These are phyloP conservation scores for Podaxis carcinomalis DNA, from an alignment of 768 basidiomycete species.

Conservation along the genomic window DNA sequence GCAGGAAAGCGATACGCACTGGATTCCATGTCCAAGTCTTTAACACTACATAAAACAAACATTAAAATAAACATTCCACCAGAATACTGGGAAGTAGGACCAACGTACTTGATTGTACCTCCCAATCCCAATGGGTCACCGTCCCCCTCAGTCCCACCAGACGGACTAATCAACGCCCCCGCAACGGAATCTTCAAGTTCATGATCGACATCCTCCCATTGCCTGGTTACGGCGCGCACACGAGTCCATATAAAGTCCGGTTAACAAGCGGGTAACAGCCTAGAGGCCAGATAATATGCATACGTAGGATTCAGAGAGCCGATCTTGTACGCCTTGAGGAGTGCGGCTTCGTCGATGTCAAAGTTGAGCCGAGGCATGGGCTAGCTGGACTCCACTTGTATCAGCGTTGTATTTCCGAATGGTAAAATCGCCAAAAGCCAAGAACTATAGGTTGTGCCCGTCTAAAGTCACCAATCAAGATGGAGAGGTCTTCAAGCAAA, in stretches of 20 bases:
- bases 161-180: conserved; percentile 56
- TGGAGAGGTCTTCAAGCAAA: not conserved
- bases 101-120: conserved; percentile 49
- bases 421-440: not conserved
- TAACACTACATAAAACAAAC: conserved; percentile 35
- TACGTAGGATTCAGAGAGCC: conserved; percentile 75
- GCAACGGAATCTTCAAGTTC: conserved; percentile 76
- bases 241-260: not conserved
- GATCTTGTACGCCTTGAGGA: conserved; percentile 87
- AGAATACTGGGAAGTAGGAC: not conserved
- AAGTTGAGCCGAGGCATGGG: conserved; percentile 62
- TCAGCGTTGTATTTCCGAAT: not conserved
- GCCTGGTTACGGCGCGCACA: conserved; percentile 33
- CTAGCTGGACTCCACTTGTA: not conserved
- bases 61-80: not conserved
- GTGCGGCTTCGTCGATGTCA: conserved; percentile 71
- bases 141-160: conserved; percentile 51
- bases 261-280: not conserved
- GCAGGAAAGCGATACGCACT: conserved; percentile 44
- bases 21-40: conserved; percentile 71
- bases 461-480: not conserved
- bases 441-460: not conserved
- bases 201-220: conserved; percentile 90
- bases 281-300: conserved; percentile 13
- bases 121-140: conserved; percentile 82